Evolutionary conservation across 768 basidiomycete species (phyloP).

Genomic region (Rhizopogon vesiculosus): DNA sequence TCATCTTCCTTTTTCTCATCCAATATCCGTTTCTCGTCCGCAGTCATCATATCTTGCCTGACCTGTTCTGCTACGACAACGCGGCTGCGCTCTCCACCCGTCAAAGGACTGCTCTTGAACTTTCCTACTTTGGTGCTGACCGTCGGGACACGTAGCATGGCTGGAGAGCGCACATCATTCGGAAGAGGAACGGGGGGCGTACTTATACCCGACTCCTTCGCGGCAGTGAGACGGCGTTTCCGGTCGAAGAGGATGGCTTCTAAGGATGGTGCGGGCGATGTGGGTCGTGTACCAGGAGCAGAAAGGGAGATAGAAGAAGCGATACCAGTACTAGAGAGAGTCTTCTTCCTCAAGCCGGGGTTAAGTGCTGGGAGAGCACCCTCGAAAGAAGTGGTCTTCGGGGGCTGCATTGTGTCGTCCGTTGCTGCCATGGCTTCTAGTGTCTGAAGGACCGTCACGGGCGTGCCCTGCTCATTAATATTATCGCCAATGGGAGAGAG

Average conservation of each 20-base stretch:
- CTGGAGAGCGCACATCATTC: slow-evolving; percentile 9
- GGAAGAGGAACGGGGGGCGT: slow-evolving; percentile 1
- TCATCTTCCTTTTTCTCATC: slow-evolving; percentile 25
- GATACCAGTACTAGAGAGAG: slow-evolving; percentile 10
- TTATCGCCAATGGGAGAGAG: neutral
- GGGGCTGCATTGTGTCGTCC: neutral
- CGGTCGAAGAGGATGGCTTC: slow-evolving; percentile 67
- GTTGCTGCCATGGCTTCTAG: neutral
- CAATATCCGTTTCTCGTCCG: slow-evolving; percentile 28
- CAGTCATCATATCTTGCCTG: slow-evolving; percentile 26
- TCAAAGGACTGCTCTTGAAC: slow-evolving; percentile 75
- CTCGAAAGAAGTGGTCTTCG: slow-evolving; percentile 3
- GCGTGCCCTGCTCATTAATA: neutral
- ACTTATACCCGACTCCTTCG: slow-evolving; percentile 11
- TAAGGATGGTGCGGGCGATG: slow-evolving; percentile 52
- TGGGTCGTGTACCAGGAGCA: slow-evolving; percentile 25
- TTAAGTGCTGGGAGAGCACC: neutral
- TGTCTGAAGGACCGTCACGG: neutral
- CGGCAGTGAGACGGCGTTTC: slow-evolving; percentile 44
- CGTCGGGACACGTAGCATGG: slow-evolving; percentile 8
- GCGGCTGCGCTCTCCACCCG: slow-evolving; percentile 36
- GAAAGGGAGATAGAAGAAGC: slow-evolving; percentile 8
- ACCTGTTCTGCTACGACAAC: slow-evolving; percentile 49
- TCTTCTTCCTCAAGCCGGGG: slow-evolving; percentile 10
- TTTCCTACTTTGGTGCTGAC: slow-evolving; percentile 40